Evolutionary conservation across 805 yeast genomes (phyloP).

Genomic region (Cyberlindnera veronae): DNA sequence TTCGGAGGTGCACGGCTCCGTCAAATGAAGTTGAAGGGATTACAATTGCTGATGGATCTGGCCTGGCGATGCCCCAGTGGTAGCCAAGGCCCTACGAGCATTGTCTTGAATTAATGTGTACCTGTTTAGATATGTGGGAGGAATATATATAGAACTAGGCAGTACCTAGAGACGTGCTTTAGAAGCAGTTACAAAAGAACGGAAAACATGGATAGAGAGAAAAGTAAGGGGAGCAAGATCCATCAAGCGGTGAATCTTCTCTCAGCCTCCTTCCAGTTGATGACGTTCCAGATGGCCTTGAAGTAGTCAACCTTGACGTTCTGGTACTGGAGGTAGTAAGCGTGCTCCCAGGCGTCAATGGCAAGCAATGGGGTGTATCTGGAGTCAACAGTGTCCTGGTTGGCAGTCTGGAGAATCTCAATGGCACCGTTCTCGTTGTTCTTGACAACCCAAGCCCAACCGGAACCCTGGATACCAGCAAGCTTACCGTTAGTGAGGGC

Average conservation of each 20-base stretch:
- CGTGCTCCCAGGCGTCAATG: constrained; percentile 96
- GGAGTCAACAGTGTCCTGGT: constrained; percentile 83
- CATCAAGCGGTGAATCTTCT: constrained; percentile 52
- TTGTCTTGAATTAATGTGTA: too few species aligned
- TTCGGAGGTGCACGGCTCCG: background rate
- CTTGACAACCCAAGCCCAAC: constrained; percentile 91
- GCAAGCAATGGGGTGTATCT: constrained; percentile 71
- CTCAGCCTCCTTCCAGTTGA: constrained; percentile 91
- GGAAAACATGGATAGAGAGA: too few species aligned
- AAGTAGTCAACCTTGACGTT: constrained; percentile 90
- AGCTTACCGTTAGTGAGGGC: constrained; percentile 60
- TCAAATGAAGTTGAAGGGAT: too few species aligned
- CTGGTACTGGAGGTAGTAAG: constrained; percentile 90
- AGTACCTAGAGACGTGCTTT: too few species aligned
- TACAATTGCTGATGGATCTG: too few species aligned
- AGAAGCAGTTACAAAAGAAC: too few species aligned
- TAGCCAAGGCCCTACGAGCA: too few species aligned
- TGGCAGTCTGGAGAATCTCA: constrained; percentile 76
- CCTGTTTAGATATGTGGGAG: too few species aligned
- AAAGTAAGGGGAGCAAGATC: too few species aligned
- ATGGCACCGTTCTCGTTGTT: constrained; percentile 70
- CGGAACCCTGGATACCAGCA: constrained; percentile 92
- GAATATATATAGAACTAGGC: too few species aligned
- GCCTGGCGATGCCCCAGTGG: too few species aligned
- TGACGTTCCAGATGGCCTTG: constrained; percentile 90